Evolutionary conservation across 108 stramenopile species (phyloP), one percentile per base, ranked within the genome.

Genomic region (Nitzschia inconspicua): DNA sequence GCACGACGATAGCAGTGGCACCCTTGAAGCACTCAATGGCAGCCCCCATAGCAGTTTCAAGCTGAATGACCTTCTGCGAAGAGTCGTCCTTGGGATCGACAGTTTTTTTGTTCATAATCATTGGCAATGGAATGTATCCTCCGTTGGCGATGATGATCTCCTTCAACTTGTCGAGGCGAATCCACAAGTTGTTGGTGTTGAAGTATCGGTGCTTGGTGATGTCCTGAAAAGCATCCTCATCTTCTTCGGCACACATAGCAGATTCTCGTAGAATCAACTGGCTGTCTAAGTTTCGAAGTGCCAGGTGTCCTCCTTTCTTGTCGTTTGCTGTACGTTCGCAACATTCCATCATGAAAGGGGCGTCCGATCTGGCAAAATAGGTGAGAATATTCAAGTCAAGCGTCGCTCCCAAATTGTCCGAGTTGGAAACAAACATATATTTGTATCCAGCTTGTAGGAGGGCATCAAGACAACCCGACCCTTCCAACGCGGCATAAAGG

Each of bases 171-270:
- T 96, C 96, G 20, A 98, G 72, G 39, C 95, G 83, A 50, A 98
- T 94, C 99, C 99, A 99, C 26, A 99, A 85, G 66, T 99, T 99
- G 77, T 99, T 99, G 58, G 99, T 99, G 81, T 99, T 99, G 94
- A 99, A 99, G 68, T 79, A 97, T 23, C 80, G 76, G 74, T 98
- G 97, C 80, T 92, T 93, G 73, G 77, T 76, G 40, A 95, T 86
- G 66, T 97, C 95, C 67, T 98, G 96, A 83, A 99, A 98, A 56
- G 85, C 79, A 23, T 51, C 79, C 76, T 97, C 95, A 53, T 97
- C 98, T 54, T 94, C 95, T 28, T 94, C 88, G 42, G 94, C 84
- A 68, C 98, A 99, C 95, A 97, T 97, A 62, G 98, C 98, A 42
- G 92, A 92, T 72, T 99, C 98, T 25, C 98, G 93, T 56, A 99